Conservation (phyloP, 176 grass and related monocot species). For the Thalia dealbata region DNA sequence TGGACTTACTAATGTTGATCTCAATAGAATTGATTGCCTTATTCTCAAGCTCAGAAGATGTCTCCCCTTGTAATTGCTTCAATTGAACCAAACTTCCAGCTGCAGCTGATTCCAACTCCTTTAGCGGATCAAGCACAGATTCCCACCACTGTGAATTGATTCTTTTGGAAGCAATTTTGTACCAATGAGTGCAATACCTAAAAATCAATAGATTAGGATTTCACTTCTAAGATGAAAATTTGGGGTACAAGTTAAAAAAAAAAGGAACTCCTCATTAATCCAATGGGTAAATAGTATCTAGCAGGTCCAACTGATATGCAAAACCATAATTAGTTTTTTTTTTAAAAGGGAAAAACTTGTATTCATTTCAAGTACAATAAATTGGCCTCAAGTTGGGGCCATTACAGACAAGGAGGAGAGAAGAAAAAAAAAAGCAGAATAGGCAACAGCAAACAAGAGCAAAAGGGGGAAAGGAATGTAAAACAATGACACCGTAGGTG, state of each 20-base stretch:
- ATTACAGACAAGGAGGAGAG: no score
- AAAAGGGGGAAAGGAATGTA: no score
- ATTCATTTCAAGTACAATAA: no score
- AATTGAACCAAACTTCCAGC: conserved; percentile 30
- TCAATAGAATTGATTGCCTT: neutral
- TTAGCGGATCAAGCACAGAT: conserved; percentile 56
- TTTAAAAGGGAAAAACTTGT: no score
- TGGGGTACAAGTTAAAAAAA: neutral
- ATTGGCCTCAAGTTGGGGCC: no score
- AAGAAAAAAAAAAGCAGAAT: no score
- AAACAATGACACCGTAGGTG: no score
- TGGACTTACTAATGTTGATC: neutral
- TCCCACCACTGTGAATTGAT: conserved; percentile 80
- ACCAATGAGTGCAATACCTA: conserved; percentile 92
- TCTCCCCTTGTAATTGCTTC: conserved; percentile 14
- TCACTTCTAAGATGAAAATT: neutral
- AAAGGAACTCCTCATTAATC: no score
- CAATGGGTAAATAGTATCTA: no score
- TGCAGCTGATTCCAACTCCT: conserved; percentile 51
- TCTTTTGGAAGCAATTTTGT: conserved; percentile 58
- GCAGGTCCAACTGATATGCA: no score
- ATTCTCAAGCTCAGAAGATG: neutral
- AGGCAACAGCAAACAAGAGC: no score
- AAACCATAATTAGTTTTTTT: no score
- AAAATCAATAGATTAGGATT: conserved; percentile 23